Percentiles rank a stretch among this genome's conserved stretches.
These are phyloP conservation scores for Microdochium nivale DNA, from an alignment of 2,329 filamentous ascomycete genomes.

Conservation along the genomic window DNA sequence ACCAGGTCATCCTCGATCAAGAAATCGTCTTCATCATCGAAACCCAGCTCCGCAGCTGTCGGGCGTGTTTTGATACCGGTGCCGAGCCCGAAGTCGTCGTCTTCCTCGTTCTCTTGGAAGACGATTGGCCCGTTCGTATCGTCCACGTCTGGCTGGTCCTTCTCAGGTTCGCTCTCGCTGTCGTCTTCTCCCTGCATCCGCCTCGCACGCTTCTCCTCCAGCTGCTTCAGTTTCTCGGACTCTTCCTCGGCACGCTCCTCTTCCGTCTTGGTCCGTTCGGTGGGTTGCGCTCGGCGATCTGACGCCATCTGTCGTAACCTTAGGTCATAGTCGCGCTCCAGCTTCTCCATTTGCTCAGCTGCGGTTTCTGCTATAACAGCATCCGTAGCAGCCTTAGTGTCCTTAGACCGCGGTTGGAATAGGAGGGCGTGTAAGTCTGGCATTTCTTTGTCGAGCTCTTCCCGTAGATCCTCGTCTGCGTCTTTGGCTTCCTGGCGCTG, in stretches of 20 bases:
- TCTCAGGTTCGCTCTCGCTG: slow-evolving; percentile 27
- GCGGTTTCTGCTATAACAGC: slow-evolving; percentile 22
- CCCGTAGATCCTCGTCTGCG: slow-evolving; percentile 80
- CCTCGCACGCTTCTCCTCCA: slow-evolving; percentile 74
- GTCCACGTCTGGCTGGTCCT: slow-evolving; percentile 21
- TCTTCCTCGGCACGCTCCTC: slow-evolving; percentile 78
- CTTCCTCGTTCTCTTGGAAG: slow-evolving; percentile 32
- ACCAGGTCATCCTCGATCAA: slow-evolving; percentile 82
- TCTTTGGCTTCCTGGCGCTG: slow-evolving; percentile 90
- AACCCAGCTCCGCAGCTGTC: slow-evolving; percentile 55
- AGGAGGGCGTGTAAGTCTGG: slow-evolving; percentile 68
- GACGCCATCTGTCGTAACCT: slow-evolving; percentile 73
- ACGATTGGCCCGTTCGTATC: slow-evolving; percentile 5
- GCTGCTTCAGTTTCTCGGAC: slow-evolving; percentile 63
- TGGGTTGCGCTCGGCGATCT: slow-evolving; percentile 77
- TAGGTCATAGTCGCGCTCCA: slow-evolving; percentile 83
- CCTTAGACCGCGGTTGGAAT: slow-evolving; percentile 31
- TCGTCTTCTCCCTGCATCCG: slow-evolving; percentile 75
- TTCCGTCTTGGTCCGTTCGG: slow-evolving; percentile 82
- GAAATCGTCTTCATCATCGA: slow-evolving; percentile 94
- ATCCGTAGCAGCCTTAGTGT: slow-evolving; percentile 21
- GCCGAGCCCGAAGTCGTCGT: slow-evolving; percentile 52
- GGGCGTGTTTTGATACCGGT: slow-evolving; percentile 46
- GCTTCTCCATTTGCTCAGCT: slow-evolving; percentile 55
- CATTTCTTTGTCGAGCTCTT: slow-evolving; percentile 77